Evolutionary conservation across 2,329 filamentous ascomycete genomes (phyloP), one percentile per base, ranked within the genome.

Genomic region (Neonectria coccinea): DNA sequence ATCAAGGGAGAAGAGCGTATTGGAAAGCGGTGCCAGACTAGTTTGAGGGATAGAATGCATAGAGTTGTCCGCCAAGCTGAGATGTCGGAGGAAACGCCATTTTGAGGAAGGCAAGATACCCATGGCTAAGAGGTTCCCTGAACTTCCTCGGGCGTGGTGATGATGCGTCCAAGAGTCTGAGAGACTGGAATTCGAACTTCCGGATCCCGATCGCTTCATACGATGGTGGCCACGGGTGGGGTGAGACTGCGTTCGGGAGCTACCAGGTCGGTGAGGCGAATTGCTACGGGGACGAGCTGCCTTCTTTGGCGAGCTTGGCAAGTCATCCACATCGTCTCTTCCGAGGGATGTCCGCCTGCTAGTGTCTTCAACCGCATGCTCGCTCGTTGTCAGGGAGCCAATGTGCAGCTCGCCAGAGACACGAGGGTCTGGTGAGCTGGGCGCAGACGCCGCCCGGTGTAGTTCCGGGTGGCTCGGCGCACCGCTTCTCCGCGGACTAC

Each of bases 41-140:
- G 88, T 82, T 5, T 90, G 86, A 44, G 91, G 87, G 67, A 99
- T 90, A 5, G 89, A 89, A 8, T 93, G 97, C 67, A 99, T 84
- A 9, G 91, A 91, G 79, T 98, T 99, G 76, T 98, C 96, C 6
- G 95, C 90, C 56, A 99, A 83, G 76, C 94, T 96, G 45, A 99
- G 85, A 80, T 98, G 95, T 75, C 92, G 91, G 74, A 99, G 81
- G 79, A 98, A 97, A 62, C 95, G 90, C 96, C 96, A 99, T 79
- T 98, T 98, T 1, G 91, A 92, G 1, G 92, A 82, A 45, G 94
- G 93, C 16, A 98, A 84, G 64, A 91, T 85, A 42, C 90, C 90
- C 76, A 90, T 84, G 14, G 87, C 84, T 54, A 95, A 81, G 1
- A 97, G 84, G 72, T 96, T 97, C 1, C 92, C 91, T 16, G 91